A percentile compares a stretch with the other conserved stretches of the same genome.
These are phyloP conservation scores for Cladophialophora psammophila DNA, from an alignment of 2,329 filamentous ascomycete species.

Conservation along the genomic window DNA sequence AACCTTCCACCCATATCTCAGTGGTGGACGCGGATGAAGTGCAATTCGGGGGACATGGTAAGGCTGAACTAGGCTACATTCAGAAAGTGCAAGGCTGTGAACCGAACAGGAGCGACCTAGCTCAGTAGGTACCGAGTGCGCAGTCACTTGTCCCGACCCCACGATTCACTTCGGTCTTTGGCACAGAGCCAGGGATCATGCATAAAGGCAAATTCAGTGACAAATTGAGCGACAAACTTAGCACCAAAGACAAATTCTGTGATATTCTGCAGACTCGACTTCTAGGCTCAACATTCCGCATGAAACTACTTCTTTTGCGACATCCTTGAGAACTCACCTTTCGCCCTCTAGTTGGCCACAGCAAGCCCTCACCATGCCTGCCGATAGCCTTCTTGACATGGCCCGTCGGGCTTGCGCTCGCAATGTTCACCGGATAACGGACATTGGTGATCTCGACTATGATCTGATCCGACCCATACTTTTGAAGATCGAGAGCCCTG, in stretches of 20 bases:
- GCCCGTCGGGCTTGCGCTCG: slow-evolving; percentile 40
- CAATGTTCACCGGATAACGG: slow-evolving; percentile 61
- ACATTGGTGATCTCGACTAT: slow-evolving; percentile 76
- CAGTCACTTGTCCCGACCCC: not conserved
- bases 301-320: not conserved
- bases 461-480: slow-evolving; percentile 72
- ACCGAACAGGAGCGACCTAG: not conserved
- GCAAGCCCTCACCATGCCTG: slow-evolving; percentile 38
- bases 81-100: not conserved
- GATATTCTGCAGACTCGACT: not conserved
- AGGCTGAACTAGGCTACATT: not conserved
- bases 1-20: not conserved
- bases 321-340: not conserved
- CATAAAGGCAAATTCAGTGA: not conserved
- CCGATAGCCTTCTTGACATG: slow-evolving; percentile 40
- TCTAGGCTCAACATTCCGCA: not conserved
- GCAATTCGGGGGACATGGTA: not conserved
- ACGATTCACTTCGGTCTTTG: not conserved
- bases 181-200: not conserved
- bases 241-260: not conserved
- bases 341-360: not conserved
- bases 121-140: not conserved
- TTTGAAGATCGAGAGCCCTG: slow-evolving; percentile 72
- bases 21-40: not conserved
- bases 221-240: not conserved